phyloP scores from a whole-genome alignment of 192 early-diverging fungal genomes.

The Coemansia biformis region DNA sequence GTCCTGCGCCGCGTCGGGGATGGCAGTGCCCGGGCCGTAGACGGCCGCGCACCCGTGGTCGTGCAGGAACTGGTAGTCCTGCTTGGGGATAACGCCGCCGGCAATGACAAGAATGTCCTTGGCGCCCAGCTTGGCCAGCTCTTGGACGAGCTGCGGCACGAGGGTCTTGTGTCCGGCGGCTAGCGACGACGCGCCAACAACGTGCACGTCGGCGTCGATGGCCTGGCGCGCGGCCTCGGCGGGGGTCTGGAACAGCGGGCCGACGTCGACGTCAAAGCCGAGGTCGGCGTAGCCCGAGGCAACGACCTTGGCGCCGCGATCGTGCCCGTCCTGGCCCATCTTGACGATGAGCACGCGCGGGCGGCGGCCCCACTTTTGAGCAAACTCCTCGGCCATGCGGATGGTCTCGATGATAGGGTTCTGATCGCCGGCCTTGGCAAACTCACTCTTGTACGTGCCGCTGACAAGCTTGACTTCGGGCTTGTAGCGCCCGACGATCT shows the following conservation, averaged over 20 bases:
- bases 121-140: constrained; percentile 72
- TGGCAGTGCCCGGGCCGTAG: constrained; percentile 85
- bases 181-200: constrained; percentile 80
- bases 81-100: constrained; percentile 83
- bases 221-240: constrained; percentile 85
- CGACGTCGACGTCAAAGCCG: constrained; percentile 88
- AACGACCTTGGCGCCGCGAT: constrained; percentile 91
- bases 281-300: constrained; percentile 85
- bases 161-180: constrained; percentile 87
- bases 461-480: constrained; percentile 75
- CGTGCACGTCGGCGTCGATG: constrained; percentile 85
- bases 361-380: constrained; percentile 68
- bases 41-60: constrained; percentile 74
- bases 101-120: constrained; percentile 69
- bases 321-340: constrained; percentile 92
- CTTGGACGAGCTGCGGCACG: constrained; percentile 70
- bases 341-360: constrained; percentile 86
- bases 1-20: constrained; percentile 77
- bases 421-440: constrained; percentile 50
- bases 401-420: constrained; percentile 64
- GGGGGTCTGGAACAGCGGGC: constrained; percentile 84
- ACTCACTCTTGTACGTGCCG: constrained; percentile 82
- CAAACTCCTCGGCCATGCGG: constrained; percentile 61
- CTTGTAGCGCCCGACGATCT: constrained; percentile 78
- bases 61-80: constrained; percentile 80